Percentiles rank a stretch among this genome's conserved stretches.
Evolutionary conservation across 179 eudicot genomes (phyloP).

Genomic region (Silene vulgaris): DNA sequence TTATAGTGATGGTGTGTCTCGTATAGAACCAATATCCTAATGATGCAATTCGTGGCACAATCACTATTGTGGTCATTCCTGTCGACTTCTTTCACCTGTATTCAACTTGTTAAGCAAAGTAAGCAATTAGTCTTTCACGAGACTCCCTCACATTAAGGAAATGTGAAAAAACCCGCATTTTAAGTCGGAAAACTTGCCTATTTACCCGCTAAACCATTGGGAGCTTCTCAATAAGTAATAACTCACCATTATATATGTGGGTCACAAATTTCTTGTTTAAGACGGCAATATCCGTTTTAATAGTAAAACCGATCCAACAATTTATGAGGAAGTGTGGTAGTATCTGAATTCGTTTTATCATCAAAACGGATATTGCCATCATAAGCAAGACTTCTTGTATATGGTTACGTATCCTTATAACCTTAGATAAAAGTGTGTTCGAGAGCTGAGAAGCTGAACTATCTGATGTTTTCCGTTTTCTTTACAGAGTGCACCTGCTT

Average conservation of each 20-base stretch:
- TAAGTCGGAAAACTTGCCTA: neutral
- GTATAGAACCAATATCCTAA: too few species aligned
- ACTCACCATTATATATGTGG: neutral
- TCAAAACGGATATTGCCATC: too few species aligned
- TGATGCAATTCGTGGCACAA: neutral
- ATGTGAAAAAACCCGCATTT: neutral
- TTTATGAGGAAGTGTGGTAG: too few species aligned
- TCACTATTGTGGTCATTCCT: neutral
- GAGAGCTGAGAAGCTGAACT: neutral
- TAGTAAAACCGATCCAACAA: too few species aligned
- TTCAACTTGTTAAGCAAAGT: neutral
- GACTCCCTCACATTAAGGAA: neutral
- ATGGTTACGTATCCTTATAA: too few species aligned
- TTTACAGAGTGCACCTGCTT: constrained; percentile 18
- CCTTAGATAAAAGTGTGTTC: neutral
- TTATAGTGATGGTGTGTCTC: neutral
- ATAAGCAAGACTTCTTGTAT: too few species aligned
- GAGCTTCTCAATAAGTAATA: neutral
- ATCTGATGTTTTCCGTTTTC: neutral
- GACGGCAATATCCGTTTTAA: too few species aligned
- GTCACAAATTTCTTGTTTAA: too few species aligned
- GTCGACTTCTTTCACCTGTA: neutral
- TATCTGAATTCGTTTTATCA: too few species aligned
- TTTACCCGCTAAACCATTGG: neutral
- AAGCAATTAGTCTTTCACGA: neutral